Conservation (phyloP, 2,329 filamentous ascomycete genomes). For the Ambrosiella beaveri region DNA sequence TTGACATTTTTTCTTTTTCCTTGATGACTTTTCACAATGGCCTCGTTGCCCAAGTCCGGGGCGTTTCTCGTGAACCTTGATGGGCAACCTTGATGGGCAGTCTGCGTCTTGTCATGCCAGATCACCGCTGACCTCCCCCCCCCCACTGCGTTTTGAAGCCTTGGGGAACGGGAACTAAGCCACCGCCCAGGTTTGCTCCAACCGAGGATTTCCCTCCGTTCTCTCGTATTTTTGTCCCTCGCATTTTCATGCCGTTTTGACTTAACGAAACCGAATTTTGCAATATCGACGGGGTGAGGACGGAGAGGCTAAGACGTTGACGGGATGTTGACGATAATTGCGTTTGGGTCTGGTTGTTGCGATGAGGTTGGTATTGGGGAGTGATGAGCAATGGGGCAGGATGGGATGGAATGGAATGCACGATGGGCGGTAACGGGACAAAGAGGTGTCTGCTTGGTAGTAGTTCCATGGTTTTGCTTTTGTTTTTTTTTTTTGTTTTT, state of each 20-base stretch:
- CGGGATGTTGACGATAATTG: background rate
- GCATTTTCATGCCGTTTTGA: background rate
- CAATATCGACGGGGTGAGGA: background rate
- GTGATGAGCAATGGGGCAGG: background rate
- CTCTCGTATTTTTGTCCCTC: background rate
- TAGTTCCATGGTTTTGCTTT: background rate
- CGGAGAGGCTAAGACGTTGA: no score
- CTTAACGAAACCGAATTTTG: background rate
- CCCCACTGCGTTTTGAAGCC: background rate
- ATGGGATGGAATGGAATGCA: background rate
- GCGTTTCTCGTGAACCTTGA: conserved; percentile 10
- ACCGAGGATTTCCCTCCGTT: background rate
- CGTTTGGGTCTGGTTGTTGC: background rate
- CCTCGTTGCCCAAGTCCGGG: background rate
- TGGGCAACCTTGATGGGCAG: conserved; percentile 13
- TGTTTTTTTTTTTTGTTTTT: no score
- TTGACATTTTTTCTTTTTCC: background rate
- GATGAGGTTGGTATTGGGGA: background rate
- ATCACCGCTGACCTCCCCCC: background rate
- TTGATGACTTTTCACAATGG: background rate
- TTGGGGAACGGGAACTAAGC: background rate
- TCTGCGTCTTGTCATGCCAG: background rate
- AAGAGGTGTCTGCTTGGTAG: background rate
- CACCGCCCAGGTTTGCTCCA: background rate
- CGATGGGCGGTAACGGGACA: background rate